A percentile compares a stretch with the other conserved stretches of the same genome.
Conservation (phyloP, 768 basidiomycete species). For the Crepidotus variabilis region DNA sequence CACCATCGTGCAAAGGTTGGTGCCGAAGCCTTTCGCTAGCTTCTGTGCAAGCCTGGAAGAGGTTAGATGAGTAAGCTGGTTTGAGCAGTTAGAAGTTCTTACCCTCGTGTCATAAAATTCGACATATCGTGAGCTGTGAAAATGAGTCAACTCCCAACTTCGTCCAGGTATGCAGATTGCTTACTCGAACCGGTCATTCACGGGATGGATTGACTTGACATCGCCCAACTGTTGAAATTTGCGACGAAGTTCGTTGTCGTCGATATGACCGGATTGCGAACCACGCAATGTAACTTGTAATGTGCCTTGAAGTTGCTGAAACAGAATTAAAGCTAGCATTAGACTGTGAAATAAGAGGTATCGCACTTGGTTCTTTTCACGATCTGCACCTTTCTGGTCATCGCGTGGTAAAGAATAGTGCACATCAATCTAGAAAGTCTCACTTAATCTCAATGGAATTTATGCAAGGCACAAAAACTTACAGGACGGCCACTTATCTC, state of each 20-base stretch:
- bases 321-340: not conserved
- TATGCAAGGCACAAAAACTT: constrained; percentile 29
- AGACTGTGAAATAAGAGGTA: not conserved
- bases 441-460: not conserved
- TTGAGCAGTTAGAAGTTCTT: not conserved
- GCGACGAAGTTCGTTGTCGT: constrained; percentile 81
- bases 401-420: constrained; percentile 95
- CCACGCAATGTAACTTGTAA: constrained; percentile 75
- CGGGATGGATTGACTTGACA: constrained; percentile 73
- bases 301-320: constrained; percentile 77
- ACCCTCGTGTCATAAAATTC: constrained; percentile 92
- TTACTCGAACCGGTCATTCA: constrained; percentile 62
- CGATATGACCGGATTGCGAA: constrained; percentile 68
- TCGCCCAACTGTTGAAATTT: constrained; percentile 90
- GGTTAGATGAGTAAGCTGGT: not conserved
- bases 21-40: constrained; percentile 80
- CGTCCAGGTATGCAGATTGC: constrained; percentile 12
- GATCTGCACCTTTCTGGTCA: constrained; percentile 66
- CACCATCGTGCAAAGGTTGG: constrained; percentile 77
- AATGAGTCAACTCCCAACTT: constrained; percentile 2
- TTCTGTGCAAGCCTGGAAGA: constrained; percentile 63
- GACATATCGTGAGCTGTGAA: constrained; percentile 77
- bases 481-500: constrained; percentile 88
- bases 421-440: constrained; percentile 79
- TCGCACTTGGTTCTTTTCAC: constrained; percentile 81